Conservation (phyloP, 73 alveolate genomes). For the Paramecium primaurelia region DNA sequence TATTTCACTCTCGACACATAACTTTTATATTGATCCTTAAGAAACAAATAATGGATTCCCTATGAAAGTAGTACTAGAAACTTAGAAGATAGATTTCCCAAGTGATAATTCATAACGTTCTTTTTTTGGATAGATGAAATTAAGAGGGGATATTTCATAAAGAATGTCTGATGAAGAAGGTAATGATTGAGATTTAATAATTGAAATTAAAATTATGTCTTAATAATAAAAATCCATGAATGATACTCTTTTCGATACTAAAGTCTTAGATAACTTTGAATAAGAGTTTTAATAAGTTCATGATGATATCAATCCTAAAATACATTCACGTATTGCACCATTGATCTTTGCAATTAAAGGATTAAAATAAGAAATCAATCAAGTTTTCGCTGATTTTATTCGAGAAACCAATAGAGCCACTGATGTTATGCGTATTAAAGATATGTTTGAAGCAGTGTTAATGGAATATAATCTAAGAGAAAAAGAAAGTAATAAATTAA, state of each 20-base stretch:
- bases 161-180: neutral
- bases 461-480: constrained; percentile 23
- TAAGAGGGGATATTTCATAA: neutral
- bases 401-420: neutral
- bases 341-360: constrained; percentile 16
- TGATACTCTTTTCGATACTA: constrained; percentile 22
- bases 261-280: constrained; percentile 30
- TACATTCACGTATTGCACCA: constrained; percentile 17
- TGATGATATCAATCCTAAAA: constrained; percentile 39
- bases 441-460: constrained; percentile 20
- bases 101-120: neutral
- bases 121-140: neutral
- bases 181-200: neutral
- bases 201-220: constrained; percentile 3
- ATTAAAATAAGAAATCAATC: neutral
- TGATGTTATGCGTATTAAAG: neutral
- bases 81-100: constrained; percentile 20
- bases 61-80: neutral
- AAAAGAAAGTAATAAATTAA: neutral
- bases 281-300: neutral
- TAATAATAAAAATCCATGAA: constrained; percentile 6
- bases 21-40: constrained; percentile 10
- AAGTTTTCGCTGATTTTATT: neutral
- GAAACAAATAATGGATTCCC: constrained; percentile 8
- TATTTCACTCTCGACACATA: neutral